Conservation (phyloP, 495 filamentous ascomycete genomes). For the Hyaloscypha bicolor region DNA sequence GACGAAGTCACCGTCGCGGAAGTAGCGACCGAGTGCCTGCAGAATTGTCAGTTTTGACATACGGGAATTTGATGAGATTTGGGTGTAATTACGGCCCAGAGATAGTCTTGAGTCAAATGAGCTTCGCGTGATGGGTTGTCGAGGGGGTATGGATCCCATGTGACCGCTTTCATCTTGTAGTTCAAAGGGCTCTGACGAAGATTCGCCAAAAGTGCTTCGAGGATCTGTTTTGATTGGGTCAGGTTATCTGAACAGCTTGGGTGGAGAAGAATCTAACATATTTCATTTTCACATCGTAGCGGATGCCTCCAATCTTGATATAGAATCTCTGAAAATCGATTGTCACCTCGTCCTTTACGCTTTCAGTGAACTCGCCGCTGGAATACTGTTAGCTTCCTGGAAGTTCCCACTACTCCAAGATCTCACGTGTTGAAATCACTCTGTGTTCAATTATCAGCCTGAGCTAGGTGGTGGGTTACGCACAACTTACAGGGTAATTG, state of each 20-base stretch:
- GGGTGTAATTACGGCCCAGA: constrained; percentile 36
- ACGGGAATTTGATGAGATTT: not conserved
- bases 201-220: constrained; percentile 32
- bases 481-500: constrained; percentile 33
- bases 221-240: not conserved
- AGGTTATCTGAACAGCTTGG: not conserved
- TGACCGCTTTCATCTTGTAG: constrained; percentile 14
- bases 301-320: constrained; percentile 34
- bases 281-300: constrained; percentile 39
- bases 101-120: constrained; percentile 39
- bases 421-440: constrained; percentile 35
- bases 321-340: constrained; percentile 47
- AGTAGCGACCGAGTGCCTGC: constrained; percentile 36
- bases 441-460: not conserved
- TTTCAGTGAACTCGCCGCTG: constrained; percentile 42
- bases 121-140: constrained; percentile 8
- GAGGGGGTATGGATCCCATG: constrained; percentile 33
- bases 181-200: constrained; percentile 27
- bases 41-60: constrained; percentile 2
- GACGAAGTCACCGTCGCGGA: constrained; percentile 51
- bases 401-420: not conserved
- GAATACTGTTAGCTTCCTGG: not conserved
- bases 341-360: constrained; percentile 29
- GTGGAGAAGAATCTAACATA: constrained; percentile 25
- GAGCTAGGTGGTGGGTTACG: not conserved